A percentile compares a stretch with the other conserved stretches of the same genome.
phyloP scores from a whole-genome alignment of 1,284 basidiomycete species.

The Termitomyces sp. region DNA sequence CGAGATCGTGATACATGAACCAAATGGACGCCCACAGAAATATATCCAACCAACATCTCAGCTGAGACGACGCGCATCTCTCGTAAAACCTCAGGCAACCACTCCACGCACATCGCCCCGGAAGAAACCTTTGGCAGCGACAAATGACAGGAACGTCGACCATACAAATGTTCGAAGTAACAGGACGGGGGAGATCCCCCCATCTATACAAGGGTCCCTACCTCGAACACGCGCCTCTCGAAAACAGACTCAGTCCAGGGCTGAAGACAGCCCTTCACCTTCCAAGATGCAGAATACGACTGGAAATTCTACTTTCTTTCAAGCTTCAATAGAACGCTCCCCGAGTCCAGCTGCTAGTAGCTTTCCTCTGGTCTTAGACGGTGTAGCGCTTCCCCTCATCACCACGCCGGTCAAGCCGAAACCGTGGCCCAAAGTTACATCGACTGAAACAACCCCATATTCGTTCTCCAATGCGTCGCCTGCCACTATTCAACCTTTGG shows the following conservation, averaged over 20 bases:
- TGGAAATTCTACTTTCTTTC: neutral
- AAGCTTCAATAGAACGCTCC: neutral
- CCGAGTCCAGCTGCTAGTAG: neutral
- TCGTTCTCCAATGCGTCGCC: neutral
- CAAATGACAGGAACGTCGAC: slow-evolving; percentile 2
- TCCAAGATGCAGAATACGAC: slow-evolving; percentile 4
- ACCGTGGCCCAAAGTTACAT: neutral
- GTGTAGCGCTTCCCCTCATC: slow-evolving; percentile 1
- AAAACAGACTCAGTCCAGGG: slow-evolving; percentile 1
- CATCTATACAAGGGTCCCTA: neutral
- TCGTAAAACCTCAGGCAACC: neutral
- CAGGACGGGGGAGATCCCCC: neutral
- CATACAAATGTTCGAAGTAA: neutral
- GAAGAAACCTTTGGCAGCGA: slow-evolving; percentile 3
- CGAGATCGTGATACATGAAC: neutral
- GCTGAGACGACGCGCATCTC: neutral
- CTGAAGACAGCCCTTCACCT: slow-evolving; percentile 3
- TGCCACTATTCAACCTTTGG: neutral
- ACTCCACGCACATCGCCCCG: slow-evolving; percentile 5
- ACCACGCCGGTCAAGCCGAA: neutral
- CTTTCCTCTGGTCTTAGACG: slow-evolving; percentile 4
- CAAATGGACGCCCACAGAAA: neutral
- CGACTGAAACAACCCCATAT: neutral
- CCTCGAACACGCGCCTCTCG: neutral
- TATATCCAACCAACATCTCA: neutral